Conservation (phyloP, 345 rosid species). For the Capsella bursapastoris region DNA sequence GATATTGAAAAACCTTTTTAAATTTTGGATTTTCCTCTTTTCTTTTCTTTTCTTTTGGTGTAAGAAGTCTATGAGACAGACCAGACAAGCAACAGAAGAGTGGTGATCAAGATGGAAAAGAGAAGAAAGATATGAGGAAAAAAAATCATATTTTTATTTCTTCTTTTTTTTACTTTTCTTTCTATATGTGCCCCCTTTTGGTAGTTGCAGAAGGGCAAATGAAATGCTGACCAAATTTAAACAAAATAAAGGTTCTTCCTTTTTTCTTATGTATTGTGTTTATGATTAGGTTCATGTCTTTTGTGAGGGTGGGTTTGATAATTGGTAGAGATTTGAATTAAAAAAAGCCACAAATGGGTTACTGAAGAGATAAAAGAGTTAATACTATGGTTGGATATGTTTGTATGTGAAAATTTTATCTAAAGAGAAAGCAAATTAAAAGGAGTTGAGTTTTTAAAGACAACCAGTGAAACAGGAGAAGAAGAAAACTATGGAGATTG, state of each 20-base stretch:
- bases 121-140: not conserved
- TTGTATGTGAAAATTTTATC: not conserved
- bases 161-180: not conserved
- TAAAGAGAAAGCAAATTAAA: not conserved
- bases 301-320: conserved; percentile 66
- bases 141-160: not conserved
- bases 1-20: conserved; percentile 30
- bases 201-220: conserved; percentile 79
- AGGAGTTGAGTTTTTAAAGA: conserved; percentile 1
- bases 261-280: conserved; percentile 12
- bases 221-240: conserved; percentile 44
- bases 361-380: not conserved
- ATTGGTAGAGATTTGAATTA: conserved; percentile 36
- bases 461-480: conserved; percentile 25
- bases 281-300: conserved; percentile 35
- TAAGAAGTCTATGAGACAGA: conserved; percentile 33
- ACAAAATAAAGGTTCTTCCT: conserved; percentile 25
- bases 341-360: conserved; percentile 24
- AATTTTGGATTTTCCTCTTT: conserved; percentile 22
- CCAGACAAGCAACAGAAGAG: conserved; percentile 42
- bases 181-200: conserved; percentile 48
- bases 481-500: conserved; percentile 34
- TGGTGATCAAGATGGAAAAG: conserved; percentile 39
- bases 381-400: conserved; percentile 10
- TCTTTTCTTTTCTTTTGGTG: conserved; percentile 1